Evolutionary conservation across 139 green algal genomes (phyloP).

Genomic region (Limnomonas spitsbergensis): DNA sequence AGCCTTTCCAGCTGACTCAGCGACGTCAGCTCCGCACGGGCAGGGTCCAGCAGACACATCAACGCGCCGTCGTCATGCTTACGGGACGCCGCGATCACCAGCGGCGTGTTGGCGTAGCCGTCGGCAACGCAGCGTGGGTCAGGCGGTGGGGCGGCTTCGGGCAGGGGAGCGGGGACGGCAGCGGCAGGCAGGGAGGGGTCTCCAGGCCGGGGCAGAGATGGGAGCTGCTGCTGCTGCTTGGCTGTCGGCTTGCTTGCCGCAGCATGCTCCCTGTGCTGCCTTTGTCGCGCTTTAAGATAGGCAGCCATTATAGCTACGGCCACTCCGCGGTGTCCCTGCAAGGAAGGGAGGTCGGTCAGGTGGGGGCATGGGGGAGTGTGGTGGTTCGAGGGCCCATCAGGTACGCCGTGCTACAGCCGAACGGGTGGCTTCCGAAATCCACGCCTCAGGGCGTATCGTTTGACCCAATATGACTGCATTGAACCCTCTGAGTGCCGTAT

Average conservation of each 20-base stretch:
- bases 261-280: not conserved
- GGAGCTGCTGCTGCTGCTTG: not conserved
- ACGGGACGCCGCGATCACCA: not conserved
- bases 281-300: not conserved
- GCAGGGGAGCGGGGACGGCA: not conserved
- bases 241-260: not conserved
- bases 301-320: constrained; percentile 6
- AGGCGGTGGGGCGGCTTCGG: not conserved
- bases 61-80: not conserved
- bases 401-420: no score
- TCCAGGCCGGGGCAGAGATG: no score
- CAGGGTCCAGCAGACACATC: constrained; percentile 1
- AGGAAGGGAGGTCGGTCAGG: not conserved
- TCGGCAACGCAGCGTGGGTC: not conserved
- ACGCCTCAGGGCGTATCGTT: no score
- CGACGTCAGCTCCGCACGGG: not conserved
- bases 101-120: not conserved
- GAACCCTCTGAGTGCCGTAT: no score
- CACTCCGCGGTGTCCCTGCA: not conserved
- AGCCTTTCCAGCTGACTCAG: not conserved
- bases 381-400: no score
- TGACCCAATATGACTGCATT: no score
- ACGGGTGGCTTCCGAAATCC: no score
- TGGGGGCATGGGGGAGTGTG: no score
- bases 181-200: not conserved